Evolutionary conservation across 2,329 filamentous ascomycete species (phyloP), one percentile per base, ranked within the genome.

Genomic region (Knufia fluminis): DNA sequence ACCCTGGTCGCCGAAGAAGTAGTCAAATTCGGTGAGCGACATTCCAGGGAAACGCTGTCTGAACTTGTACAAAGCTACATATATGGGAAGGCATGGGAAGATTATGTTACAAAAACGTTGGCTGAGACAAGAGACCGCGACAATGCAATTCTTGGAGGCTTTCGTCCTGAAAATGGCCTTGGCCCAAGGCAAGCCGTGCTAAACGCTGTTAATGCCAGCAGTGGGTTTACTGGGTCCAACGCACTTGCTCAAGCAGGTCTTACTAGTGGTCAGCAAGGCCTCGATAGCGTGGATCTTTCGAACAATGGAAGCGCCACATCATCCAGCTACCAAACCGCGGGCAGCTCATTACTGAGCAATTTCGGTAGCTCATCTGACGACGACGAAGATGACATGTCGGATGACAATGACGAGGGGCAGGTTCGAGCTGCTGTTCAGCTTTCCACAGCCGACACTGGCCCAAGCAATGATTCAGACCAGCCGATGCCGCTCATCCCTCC

Each of bases 1-100:
- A 98, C 92, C 0, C 77, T 98, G 23, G 96, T 98, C 52, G 91
- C 92, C 24, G 92, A 98, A 67, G 92, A 98, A 67, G 92, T 98
- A 16, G 89, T 97, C 63, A 98, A 97, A 68, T 97, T 98, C 63
- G 95, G 89, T 31, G 92, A 96, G 67, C 82, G 92, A 48, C 87
- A 96, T 65, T 85, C 91, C 2, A 85, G 89, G 1, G 90, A 97
- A 68, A 72, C 91, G 17, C 75, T 97, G 8, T 92, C 89, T 0
- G 83, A 87, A 53, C 76, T 78, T 10, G 88, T 98, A 2, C 75
- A 95, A 57, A 86, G 95, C 59, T 87, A 85, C 59, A 88, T 97
- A 43, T 86, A 92, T 74, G 85, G 87, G 61, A 82, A 83, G 47
- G 83, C 89, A 52, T 98, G 92, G 92, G 85, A 92, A 60, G 83